These are phyloP conservation scores for Monotropa hypopitys DNA, from an alignment of 179 eudicot genomes.

Conservation along the genomic window DNA sequence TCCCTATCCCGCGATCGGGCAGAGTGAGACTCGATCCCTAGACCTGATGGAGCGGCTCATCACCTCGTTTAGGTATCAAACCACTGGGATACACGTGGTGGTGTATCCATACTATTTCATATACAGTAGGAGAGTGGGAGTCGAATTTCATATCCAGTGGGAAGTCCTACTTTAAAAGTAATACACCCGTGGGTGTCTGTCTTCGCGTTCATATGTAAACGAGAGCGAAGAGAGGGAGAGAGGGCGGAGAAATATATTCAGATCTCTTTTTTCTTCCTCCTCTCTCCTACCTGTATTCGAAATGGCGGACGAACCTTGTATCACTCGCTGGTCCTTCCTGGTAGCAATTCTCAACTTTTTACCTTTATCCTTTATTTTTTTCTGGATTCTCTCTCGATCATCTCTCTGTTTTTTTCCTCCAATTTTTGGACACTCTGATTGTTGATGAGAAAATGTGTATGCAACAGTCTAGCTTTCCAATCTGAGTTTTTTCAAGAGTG, in stretches of 20 bases:
- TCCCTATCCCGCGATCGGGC: no score
- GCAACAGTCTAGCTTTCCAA: not conserved
- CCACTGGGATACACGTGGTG: no score
- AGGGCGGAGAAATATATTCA: not conserved
- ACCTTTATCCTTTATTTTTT: not conserved
- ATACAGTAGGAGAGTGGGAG: no score
- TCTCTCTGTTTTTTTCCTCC: not conserved
- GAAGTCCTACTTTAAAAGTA: no score
- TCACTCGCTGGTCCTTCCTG: constrained; percentile 73
- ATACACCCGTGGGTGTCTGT: no score
- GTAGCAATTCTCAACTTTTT: constrained; percentile 16
- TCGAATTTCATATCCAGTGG: no score
- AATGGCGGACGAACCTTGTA: constrained; percentile 66
- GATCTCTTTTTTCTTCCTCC: constrained; percentile 3
- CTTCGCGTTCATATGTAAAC: no score
- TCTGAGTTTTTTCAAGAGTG: not conserved
- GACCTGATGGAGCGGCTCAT: no score
- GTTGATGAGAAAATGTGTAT: not conserved
- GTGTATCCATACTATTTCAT: no score
- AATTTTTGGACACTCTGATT: not conserved
- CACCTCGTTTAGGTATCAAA: no score
- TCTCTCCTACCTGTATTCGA: not conserved
- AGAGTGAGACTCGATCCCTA: no score
- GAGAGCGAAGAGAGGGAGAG: not conserved
- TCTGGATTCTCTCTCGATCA: not conserved